These are phyloP conservation scores for Fomitopsis schrenkii DNA, from an alignment of 1,284 basidiomycete species.

Conservation along the genomic window DNA sequence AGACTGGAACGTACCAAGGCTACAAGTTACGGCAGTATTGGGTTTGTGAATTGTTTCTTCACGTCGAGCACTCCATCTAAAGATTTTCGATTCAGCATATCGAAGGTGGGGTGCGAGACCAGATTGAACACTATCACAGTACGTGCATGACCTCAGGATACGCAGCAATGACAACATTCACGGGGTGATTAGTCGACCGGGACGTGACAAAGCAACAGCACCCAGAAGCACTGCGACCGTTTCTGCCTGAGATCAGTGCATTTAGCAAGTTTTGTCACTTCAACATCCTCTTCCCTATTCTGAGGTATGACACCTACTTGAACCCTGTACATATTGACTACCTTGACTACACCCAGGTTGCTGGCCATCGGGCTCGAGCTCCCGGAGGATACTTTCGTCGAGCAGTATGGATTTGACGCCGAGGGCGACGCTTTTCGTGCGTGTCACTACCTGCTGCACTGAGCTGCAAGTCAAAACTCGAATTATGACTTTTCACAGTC, in stretches of 20 bases:
- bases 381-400: conserved; percentile 29
- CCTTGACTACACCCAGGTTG: conserved; percentile 29
- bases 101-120: conserved; percentile 51
- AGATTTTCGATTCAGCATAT: conserved; percentile 37
- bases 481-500: conserved; percentile 9
- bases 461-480: neutral
- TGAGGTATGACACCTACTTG: conserved; percentile 30
- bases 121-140: conserved; percentile 59
- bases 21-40: conserved; percentile 45
- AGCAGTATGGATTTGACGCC: conserved; percentile 23
- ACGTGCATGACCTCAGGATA: conserved; percentile 8
- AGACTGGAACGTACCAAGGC: conserved; percentile 52
- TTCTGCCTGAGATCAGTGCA: conserved; percentile 53
- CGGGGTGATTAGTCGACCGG: conserved; percentile 35
- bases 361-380: conserved; percentile 33
- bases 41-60: neutral
- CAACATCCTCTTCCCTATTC: conserved; percentile 44
- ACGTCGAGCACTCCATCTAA: neutral
- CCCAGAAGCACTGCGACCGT: conserved; percentile 45
- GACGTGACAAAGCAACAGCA: conserved; percentile 41
- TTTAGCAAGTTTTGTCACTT: conserved; percentile 50
- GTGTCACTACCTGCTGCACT: neutral
- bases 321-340: neutral
- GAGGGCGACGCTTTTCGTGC: conserved; percentile 25
- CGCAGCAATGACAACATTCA: too few species aligned